phyloP scores from a whole-genome alignment of 2,329 filamentous ascomycete species.

The Lizonia empirigonia region DNA sequence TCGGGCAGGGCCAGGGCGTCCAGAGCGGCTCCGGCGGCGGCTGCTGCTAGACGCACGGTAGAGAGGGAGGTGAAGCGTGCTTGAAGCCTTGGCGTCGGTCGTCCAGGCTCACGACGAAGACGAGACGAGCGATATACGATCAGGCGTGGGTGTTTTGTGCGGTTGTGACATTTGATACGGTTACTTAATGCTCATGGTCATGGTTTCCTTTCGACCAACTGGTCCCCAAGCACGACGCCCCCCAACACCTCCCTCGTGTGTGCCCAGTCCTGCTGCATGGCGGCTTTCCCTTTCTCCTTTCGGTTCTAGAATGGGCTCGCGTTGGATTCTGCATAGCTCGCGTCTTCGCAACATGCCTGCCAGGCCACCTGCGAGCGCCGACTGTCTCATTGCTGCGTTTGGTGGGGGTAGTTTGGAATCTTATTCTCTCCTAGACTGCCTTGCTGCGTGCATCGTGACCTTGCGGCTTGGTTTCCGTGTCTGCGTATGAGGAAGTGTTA shows the following conservation, averaged over 20 bases:
- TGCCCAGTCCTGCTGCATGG: neutral
- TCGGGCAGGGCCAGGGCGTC: slow-evolving; percentile 92
- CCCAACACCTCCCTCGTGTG: neutral
- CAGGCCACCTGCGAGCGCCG: slow-evolving; percentile 3
- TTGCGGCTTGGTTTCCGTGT: too few relatives aligned
- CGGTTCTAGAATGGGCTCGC: slow-evolving; percentile 14
- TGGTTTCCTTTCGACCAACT: slow-evolving; percentile 13
- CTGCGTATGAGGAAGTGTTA: too few relatives aligned
- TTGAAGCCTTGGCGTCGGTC: slow-evolving; percentile 4
- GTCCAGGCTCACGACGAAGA: slow-evolving; percentile 10
- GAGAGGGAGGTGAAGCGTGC: slow-evolving; percentile 4
- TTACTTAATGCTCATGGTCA: slow-evolving; percentile 20
- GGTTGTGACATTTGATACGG: slow-evolving; percentile 16
- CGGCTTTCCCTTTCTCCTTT: neutral
- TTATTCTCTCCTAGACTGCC: slow-evolving; percentile 2
- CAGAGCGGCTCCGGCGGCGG: slow-evolving; percentile 82
- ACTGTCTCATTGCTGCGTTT: slow-evolving; percentile 4
- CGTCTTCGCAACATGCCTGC: slow-evolving; percentile 1
- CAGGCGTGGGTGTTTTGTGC: slow-evolving; percentile 19
- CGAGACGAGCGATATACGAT: slow-evolving; percentile 13
- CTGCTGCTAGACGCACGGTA: slow-evolving; percentile 74
- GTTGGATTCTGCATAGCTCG: slow-evolving; percentile 9
- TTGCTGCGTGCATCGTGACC: neutral
- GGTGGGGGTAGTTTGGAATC: slow-evolving; percentile 18
- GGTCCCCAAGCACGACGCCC: neutral